These are phyloP conservation scores for Rutstroemia sp. DNA, from an alignment of 2,329 filamentous ascomycete species.

Conservation along the genomic window DNA sequence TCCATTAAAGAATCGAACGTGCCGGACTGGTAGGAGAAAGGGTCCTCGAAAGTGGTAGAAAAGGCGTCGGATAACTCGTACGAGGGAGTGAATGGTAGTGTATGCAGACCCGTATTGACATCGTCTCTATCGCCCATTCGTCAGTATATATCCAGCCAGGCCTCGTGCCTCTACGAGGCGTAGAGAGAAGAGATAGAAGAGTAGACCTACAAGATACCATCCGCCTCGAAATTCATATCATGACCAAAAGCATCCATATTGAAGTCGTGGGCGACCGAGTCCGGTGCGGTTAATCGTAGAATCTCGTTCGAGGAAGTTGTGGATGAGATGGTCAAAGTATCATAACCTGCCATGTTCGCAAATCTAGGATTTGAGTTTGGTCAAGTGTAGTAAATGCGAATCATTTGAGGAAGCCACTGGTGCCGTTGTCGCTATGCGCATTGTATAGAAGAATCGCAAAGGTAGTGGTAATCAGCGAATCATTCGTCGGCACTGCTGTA, in stretches of 20 bases:
- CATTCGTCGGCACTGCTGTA: background rate
- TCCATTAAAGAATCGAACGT: slow-evolving; percentile 35
- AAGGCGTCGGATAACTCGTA: slow-evolving; percentile 56
- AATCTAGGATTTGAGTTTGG: background rate
- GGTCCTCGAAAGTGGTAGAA: slow-evolving; percentile 57
- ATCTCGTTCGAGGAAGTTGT: slow-evolving; percentile 20
- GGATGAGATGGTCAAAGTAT: slow-evolving; percentile 10
- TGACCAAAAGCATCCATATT: slow-evolving; percentile 26
- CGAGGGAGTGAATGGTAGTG: slow-evolving; percentile 47
- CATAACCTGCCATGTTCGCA: slow-evolving; percentile 16
- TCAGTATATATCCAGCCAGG: background rate
- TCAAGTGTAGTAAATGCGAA: background rate
- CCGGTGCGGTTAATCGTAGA: slow-evolving; percentile 20
- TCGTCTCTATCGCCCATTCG: slow-evolving; percentile 2
- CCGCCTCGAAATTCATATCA: slow-evolving; percentile 24
- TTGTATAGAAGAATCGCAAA: background rate
- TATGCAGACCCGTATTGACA: slow-evolving; percentile 26
- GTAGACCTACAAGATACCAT: slow-evolving; percentile 23
- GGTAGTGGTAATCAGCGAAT: background rate
- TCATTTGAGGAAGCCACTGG: background rate
- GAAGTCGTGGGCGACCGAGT: slow-evolving; percentile 12
- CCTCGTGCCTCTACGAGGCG: background rate
- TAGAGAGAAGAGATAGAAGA: no score
- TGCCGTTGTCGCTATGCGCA: background rate
- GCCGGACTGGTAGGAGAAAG: slow-evolving; percentile 48